These are phyloP conservation scores for Gossypium bickii DNA, from an alignment of 345 rosid species.

Conservation along the genomic window DNA sequence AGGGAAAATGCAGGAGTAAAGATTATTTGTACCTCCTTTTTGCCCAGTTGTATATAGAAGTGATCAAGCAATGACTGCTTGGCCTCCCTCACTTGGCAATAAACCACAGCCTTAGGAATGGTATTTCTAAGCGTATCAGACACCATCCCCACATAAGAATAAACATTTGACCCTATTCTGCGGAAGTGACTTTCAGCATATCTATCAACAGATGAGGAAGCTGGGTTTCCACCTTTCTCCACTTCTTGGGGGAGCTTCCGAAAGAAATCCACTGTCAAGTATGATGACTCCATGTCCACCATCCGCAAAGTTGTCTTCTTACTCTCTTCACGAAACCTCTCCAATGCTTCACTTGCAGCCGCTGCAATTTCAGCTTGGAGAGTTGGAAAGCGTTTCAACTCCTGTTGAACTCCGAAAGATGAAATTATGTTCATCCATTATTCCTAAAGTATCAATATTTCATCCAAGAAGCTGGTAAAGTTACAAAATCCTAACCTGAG, in stretches of 20 bases:
- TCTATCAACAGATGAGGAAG: constrained; percentile 38
- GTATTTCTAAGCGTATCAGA: constrained; percentile 63
- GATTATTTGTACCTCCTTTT: constrained; percentile 50
- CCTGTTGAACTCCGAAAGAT: constrained; percentile 36
- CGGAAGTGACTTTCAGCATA: constrained; percentile 67
- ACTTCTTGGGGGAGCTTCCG: constrained; percentile 73
- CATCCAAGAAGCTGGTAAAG: not conserved
- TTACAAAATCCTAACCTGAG: constrained; percentile 42
- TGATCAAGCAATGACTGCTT: constrained; percentile 58
- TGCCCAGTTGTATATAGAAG: constrained; percentile 69
- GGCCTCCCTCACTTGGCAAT: constrained; percentile 84
- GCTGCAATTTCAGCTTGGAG: constrained; percentile 70
- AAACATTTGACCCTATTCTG: constrained; percentile 75
- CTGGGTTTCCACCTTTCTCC: constrained; percentile 43
- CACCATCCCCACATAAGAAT: constrained; percentile 68
- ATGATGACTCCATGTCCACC: constrained; percentile 83
- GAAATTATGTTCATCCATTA: not conserved
- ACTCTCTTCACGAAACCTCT: constrained; percentile 71
- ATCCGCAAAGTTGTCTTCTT: constrained; percentile 55
- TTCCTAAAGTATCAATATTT: not conserved
- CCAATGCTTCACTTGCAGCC: constrained; percentile 60
- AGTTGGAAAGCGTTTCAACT: constrained; percentile 70
- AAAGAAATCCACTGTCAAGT: constrained; percentile 76
- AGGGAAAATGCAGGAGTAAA: not conserved
- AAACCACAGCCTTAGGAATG: constrained; percentile 69